A percentile compares a stretch with the other conserved stretches of the same genome.
phyloP scores from a whole-genome alignment of 1,139 yeast species.

The Saccharomyces hybrid region DNA sequence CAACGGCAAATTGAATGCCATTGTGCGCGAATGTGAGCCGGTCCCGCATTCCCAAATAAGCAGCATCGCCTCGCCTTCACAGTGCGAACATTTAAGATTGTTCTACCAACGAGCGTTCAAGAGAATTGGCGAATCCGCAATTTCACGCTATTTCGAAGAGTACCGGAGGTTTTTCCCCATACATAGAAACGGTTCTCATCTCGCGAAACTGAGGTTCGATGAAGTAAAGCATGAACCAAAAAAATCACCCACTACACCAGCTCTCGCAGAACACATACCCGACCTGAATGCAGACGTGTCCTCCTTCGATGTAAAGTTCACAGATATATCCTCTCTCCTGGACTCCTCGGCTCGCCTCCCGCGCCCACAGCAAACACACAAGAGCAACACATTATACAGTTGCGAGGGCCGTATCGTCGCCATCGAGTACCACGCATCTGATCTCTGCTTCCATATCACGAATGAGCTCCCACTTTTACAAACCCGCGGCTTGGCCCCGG shows the following conservation, averaged over 20 bases:
- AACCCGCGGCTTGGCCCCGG: not conserved
- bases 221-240: not conserved
- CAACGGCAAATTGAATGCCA: slow-evolving; percentile 20
- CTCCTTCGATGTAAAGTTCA: not conserved
- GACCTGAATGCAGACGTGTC: slow-evolving; percentile 1
- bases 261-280: not conserved
- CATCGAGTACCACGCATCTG: slow-evolving; percentile 3
- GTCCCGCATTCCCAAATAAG: not conserved
- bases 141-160: not conserved
- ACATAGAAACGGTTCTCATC: not conserved
- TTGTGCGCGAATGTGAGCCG: slow-evolving; percentile 18
- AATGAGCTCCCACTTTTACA: not conserved
- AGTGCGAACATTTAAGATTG: not conserved
- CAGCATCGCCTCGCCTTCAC: not conserved
- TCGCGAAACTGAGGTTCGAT: not conserved
- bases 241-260: not conserved
- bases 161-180: not conserved
- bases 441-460: slow-evolving; percentile 3
- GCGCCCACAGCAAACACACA: not conserved
- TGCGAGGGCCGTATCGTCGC: slow-evolving; percentile 7
- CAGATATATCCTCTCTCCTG: not conserved
- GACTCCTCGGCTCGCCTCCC: not conserved
- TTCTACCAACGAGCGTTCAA: not conserved
- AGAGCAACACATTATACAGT: not conserved
- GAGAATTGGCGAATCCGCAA: not conserved